These are phyloP conservation scores for Syzygium oleosum DNA, from an alignment of 345 rosid genomes.

Conservation along the genomic window DNA sequence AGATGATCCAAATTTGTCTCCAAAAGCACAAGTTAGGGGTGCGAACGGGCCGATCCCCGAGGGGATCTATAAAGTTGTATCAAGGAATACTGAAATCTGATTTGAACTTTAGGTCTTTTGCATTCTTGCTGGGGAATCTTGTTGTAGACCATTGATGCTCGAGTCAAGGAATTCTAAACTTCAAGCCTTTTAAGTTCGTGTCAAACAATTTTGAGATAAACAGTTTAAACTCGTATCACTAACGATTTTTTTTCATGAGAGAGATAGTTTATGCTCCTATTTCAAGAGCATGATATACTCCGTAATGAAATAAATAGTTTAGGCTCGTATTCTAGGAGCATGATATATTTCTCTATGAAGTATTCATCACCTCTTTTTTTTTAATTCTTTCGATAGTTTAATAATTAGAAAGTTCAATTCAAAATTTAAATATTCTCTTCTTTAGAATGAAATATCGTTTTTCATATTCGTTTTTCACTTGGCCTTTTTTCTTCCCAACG, in stretches of 20 bases:
- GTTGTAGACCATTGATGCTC: background rate
- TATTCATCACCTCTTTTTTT: background rate
- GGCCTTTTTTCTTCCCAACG: too few species aligned
- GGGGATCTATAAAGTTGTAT: background rate
- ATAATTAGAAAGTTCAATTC: background rate
- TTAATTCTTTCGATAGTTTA: background rate
- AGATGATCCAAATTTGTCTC: too few species aligned
- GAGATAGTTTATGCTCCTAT: background rate
- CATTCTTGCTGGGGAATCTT: background rate
- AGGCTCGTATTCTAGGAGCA: background rate
- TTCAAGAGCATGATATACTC: background rate
- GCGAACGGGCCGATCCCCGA: background rate
- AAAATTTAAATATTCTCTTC: background rate
- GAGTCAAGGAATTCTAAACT: background rate
- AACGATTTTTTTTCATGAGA: background rate
- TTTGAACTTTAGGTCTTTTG: background rate
- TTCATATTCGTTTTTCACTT: background rate
- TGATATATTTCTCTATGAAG: background rate
- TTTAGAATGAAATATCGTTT: background rate
- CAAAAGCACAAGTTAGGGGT: background rate
- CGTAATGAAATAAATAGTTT: background rate
- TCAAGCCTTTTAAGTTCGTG: too few species aligned
- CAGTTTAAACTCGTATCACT: background rate
- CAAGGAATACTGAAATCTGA: background rate
- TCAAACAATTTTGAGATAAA: accelerated